A percentile compares a stretch with the other conserved stretches of the same genome.
These are phyloP conservation scores for Diplotaxis tenuifolia DNA, from an alignment of 345 rosid genomes.

Conservation along the genomic window DNA sequence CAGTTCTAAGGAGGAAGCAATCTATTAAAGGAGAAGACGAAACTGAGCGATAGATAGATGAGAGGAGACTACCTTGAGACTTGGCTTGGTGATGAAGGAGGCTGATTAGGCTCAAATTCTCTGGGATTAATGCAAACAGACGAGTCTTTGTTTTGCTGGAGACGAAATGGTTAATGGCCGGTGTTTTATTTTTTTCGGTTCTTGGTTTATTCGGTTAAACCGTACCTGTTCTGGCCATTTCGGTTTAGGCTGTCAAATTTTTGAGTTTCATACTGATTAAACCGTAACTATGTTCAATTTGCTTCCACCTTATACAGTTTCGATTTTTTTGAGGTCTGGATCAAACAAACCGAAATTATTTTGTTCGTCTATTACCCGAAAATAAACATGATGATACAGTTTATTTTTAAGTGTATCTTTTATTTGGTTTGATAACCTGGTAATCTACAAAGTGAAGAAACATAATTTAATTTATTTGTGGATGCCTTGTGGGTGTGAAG, in stretches of 20 bases:
- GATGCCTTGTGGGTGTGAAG: neutral
- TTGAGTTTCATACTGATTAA: too few species aligned
- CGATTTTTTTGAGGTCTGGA: too few species aligned
- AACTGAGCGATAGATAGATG: neutral
- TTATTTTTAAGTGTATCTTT: too few species aligned
- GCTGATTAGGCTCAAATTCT: slow-evolving; percentile 1
- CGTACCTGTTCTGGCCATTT: too few species aligned
- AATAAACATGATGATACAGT: too few species aligned
- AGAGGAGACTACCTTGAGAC: slow-evolving; percentile 17
- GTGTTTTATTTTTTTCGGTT: too few species aligned
- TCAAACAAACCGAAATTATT: too few species aligned
- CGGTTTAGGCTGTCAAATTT: too few species aligned
- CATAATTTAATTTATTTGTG: neutral
- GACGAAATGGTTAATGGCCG: neutral
- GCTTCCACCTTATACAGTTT: too few species aligned
- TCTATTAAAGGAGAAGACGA: slow-evolving; percentile 10
- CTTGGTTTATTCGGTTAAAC: too few species aligned
- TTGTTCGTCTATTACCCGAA: too few species aligned
- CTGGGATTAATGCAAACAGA: neutral
- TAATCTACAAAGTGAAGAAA: neutral
- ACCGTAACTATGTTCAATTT: too few species aligned
- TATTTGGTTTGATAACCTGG: neutral
- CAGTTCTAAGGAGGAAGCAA: neutral
- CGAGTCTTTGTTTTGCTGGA: neutral
- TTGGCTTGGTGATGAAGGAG: slow-evolving; percentile 27